Evolutionary conservation across 1,284 basidiomycete species (phyloP).

Genomic region (Ganoderma sinense): DNA sequence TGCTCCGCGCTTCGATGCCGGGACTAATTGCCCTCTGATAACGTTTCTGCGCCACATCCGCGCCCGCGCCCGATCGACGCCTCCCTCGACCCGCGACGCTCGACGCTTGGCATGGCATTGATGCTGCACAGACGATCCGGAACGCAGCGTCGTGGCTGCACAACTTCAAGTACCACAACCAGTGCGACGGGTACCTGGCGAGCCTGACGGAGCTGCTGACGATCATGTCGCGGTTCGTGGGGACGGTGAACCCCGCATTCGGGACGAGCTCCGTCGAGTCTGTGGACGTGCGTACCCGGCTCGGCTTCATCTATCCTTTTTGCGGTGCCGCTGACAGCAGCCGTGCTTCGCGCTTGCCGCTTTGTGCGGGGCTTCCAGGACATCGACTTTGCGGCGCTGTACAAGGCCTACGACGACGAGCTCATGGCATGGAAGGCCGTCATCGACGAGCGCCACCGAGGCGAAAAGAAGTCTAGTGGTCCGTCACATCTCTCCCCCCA

Average conservation of each 20-base stretch:
- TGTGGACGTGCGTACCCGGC: constrained; percentile 23
- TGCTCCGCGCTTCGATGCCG: not conserved
- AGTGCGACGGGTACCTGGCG: constrained; percentile 39
- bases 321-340: constrained; percentile 19
- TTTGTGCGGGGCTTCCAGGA: constrained; percentile 23
- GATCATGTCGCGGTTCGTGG: constrained; percentile 42
- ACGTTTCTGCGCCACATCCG: not conserved
- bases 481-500: constrained; percentile 4
- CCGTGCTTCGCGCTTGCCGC: not conserved
- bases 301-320: constrained; percentile 17
- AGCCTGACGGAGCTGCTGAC: constrained; percentile 41
- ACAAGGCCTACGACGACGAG: constrained; percentile 38
- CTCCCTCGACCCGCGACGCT: no score
- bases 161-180: constrained; percentile 38
- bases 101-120: no score
- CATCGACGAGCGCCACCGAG: constrained; percentile 30
- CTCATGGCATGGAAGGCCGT: constrained; percentile 34
- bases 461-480: constrained; percentile 30
- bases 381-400: constrained; percentile 33
- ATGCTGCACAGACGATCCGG: constrained; percentile 35
- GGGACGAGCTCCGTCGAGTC: constrained; percentile 29
- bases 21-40: not conserved
- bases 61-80: not conserved
- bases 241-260: constrained; percentile 30
- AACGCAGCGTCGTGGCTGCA: constrained; percentile 35